phyloP scores from a whole-genome alignment of 352 stramenopile genomes.

The Phytophthora cactorum region DNA sequence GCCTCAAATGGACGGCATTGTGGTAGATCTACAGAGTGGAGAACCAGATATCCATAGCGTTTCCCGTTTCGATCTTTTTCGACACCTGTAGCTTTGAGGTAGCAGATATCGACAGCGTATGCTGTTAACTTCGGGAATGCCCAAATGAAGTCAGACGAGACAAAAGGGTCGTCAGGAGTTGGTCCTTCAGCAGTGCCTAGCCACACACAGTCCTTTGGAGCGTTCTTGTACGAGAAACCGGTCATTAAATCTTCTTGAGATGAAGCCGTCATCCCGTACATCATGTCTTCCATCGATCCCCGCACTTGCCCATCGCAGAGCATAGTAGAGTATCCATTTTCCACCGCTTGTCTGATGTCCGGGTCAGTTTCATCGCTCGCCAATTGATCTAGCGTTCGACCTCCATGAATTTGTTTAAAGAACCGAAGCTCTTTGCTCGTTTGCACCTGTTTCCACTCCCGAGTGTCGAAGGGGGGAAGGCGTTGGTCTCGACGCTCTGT shows the following conservation, averaged over 20 bases:
- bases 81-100: conserved; percentile 48
- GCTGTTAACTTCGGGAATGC: conserved; percentile 34
- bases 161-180: conserved; percentile 45
- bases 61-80: conserved; percentile 32
- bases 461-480: conserved; percentile 35
- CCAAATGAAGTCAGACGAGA: conserved; percentile 57
- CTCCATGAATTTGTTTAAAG: conserved; percentile 42
- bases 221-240: conserved; percentile 40
- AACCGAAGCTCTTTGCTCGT: conserved; percentile 42
- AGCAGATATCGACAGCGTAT: conserved; percentile 44
- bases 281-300: conserved; percentile 49
- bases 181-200: conserved; percentile 41
- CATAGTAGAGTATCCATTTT: conserved; percentile 46
- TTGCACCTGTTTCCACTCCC: conserved; percentile 58
- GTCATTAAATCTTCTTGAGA: conserved; percentile 49
- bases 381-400: conserved; percentile 32
- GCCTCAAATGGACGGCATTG: conserved; percentile 40
- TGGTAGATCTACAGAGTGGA: conserved; percentile 46
- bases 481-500: conserved; percentile 31
- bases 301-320: conserved; percentile 39
- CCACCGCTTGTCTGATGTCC: conserved; percentile 29
- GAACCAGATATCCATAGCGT: conserved; percentile 51
- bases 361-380: conserved; percentile 32
- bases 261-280: conserved; percentile 48
- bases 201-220: conserved; percentile 47